Conservation (phyloP, 805 yeast species). For the Kurtzmaniella fragi region DNA sequence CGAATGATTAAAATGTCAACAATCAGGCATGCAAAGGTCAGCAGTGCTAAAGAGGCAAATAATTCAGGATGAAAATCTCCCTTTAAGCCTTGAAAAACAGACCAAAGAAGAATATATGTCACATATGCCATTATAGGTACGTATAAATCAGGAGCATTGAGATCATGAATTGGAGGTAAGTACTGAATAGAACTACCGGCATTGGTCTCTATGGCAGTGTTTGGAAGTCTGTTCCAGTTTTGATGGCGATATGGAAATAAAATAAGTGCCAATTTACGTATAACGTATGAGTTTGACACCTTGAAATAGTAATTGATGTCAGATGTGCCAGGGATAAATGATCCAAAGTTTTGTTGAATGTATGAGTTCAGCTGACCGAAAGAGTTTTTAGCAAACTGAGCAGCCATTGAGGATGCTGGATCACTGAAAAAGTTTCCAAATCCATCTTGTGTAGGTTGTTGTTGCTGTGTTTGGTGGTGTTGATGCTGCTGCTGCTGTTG, state of each 20-base stretch:
- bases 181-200: slow-evolving; percentile 31
- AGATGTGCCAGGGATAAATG: slow-evolving; percentile 41
- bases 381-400: slow-evolving; percentile 84
- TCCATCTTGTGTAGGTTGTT: slow-evolving; percentile 15
- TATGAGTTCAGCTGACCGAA: slow-evolving; percentile 76
- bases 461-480: too few species aligned
- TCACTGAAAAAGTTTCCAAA: slow-evolving; percentile 55
- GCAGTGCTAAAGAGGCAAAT: slow-evolving; percentile 81
- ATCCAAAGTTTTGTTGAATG: slow-evolving; percentile 64
- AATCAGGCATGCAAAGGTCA: slow-evolving; percentile 76
- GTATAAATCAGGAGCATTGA: slow-evolving; percentile 94
- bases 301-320: slow-evolving; percentile 84
- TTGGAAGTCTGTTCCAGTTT: slow-evolving; percentile 66
- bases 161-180: slow-evolving; percentile 78
- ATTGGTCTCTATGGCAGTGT: slow-evolving; percentile 24
- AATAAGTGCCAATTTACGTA: slow-evolving; percentile 65
- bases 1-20: slow-evolving; percentile 73
- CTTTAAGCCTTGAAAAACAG: slow-evolving; percentile 76
- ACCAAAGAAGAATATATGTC: slow-evolving; percentile 81
- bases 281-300: slow-evolving; percentile 84
- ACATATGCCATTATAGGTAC: slow-evolving; percentile 92
- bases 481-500: slow-evolving; percentile 12
- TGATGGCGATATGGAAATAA: slow-evolving; percentile 81
- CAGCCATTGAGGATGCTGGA: slow-evolving; percentile 78
- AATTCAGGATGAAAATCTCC: slow-evolving; percentile 93